These are phyloP conservation scores for Ophiostoma perfectum DNA, from an alignment of 2,329 filamentous ascomycete genomes.

Conservation along the genomic window DNA sequence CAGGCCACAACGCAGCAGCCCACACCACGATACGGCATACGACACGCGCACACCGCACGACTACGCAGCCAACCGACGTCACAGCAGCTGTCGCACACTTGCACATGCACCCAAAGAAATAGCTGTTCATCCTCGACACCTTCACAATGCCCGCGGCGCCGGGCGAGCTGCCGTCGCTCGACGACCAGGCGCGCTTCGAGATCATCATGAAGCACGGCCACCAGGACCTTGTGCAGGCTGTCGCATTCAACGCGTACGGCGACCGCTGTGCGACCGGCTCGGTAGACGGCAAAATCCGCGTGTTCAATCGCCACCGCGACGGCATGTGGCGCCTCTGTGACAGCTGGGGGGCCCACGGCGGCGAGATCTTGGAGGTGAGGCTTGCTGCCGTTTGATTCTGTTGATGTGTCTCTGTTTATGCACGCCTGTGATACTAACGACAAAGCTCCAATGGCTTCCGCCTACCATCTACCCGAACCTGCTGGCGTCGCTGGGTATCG, in stretches of 20 bases:
- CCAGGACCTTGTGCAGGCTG: conserved; percentile 73
- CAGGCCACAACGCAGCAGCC: not conserved
- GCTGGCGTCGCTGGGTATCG: conserved; percentile 80
- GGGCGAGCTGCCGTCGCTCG: conserved; percentile 31
- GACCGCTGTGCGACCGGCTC: conserved; percentile 87
- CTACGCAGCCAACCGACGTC: not conserved
- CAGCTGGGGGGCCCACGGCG: conserved; percentile 84
- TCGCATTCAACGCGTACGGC: conserved; percentile 88
- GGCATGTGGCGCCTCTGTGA: conserved; percentile 75
- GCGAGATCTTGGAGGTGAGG: conserved; percentile 67
- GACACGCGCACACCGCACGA: not conserved
- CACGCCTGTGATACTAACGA: too few species aligned
- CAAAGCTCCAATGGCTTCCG: conserved; percentile 80
- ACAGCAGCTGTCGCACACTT: not conserved
- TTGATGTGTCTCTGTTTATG: not conserved
- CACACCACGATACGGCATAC: not conserved
- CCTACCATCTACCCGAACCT: conserved; percentile 81
- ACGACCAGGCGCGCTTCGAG: conserved; percentile 48
- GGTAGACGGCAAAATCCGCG: conserved; percentile 85
- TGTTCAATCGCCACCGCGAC: conserved; percentile 79
- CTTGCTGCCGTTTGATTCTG: conserved; percentile 34
- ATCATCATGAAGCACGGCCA: conserved; percentile 67
- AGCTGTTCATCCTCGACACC: not conserved
- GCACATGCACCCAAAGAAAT: not conserved
- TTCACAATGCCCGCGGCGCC: conserved; percentile 30